Evolutionary conservation across 2,329 filamentous ascomycete species (phyloP), one percentile per base, ranked within the genome.

Genomic region (Epichloe typhina): DNA sequence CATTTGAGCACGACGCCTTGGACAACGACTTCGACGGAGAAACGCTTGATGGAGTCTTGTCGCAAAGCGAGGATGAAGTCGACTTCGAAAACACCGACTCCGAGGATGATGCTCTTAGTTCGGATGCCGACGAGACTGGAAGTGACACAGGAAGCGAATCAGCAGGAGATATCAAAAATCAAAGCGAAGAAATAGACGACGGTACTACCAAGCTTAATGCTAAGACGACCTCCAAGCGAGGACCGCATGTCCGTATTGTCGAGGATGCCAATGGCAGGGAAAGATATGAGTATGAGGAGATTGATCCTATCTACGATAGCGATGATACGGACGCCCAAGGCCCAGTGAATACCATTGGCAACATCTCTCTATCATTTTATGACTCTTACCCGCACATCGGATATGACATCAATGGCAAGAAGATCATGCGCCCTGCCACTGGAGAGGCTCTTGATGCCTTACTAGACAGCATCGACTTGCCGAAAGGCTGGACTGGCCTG

Each of bases 401-500:
- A 53, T 98, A 98, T 70, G 88, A 96, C 61, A 97, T 98, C 72
- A 95, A 98, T 67, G 93, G 93, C 67, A 96, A 94, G 77, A 94
- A 87, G 68, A 95, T 98, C 56, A 87, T 95, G 83, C 85, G 93
- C 49, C 93, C 93, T 6, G 93, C 94, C 4, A 91, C 89, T 58
- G 91, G 91, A 49, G 86, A 95, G 65, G 93, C 93, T 37, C 72
- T 98, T 35, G 93, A 98, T 72, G 88, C 89, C 12, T 76, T 98
- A 42, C 75, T 98, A 9, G 91, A 98, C 61, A 96, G 87, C 68
- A 98, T 98, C 61, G 93, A 98, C 63, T 75, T 98, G 37, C 93
- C 93, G 13, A 89, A 95, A 74, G 93, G 91, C 56, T 98, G 90
- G 89, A 98, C 93, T 50, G 93, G 91, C 52, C 73, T 97, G 56